Percentiles rank a stretch among this genome's conserved stretches.
Evolutionary conservation across 768 basidiomycete species (phyloP).

Genomic region (Lactarius quietus): DNA sequence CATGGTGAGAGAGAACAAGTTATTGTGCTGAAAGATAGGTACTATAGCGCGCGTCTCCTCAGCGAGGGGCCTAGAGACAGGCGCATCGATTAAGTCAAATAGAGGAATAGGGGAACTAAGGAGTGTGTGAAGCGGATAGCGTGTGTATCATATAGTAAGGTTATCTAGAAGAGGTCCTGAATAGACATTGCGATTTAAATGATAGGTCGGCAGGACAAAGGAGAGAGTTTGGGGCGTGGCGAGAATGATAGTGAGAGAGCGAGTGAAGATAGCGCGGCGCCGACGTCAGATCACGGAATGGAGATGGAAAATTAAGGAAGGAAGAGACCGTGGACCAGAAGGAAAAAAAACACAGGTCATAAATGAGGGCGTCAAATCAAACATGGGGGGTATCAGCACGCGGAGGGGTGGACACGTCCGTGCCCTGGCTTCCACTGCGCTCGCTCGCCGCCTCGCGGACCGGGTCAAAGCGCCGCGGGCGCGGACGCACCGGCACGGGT

Average conservation of each 20-base stretch:
- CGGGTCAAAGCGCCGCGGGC: conserved; percentile 27
- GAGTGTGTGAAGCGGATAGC: conserved; percentile 9
- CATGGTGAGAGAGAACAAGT: background rate
- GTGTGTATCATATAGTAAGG: background rate
- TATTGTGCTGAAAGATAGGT: background rate
- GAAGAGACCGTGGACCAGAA: background rate
- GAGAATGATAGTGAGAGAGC: background rate
- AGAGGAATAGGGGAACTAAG: conserved; percentile 1
- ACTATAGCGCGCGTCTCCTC: conserved; percentile 4
- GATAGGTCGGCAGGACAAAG: conserved; percentile 7
- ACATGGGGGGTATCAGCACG: conserved; percentile 17
- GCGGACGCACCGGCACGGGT: conserved; percentile 1
- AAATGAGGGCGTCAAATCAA: conserved; percentile 11
- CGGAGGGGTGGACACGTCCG: conserved; percentile 15
- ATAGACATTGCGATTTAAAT: background rate
- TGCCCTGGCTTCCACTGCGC: conserved; percentile 17
- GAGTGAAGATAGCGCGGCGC: conserved; percentile 11
- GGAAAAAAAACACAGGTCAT: conserved; percentile 1
- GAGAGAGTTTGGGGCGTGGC: background rate
- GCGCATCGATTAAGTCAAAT: conserved; percentile 8
- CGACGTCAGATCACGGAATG: conserved; percentile 9
- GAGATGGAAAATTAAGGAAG: background rate
- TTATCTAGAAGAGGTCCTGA: conserved; percentile 5
- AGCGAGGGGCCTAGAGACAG: background rate
- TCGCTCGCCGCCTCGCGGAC: conserved; percentile 27